Evolutionary conservation across 148 eudicot species (phyloP).

Genomic region (Polygonum aviculare): DNA sequence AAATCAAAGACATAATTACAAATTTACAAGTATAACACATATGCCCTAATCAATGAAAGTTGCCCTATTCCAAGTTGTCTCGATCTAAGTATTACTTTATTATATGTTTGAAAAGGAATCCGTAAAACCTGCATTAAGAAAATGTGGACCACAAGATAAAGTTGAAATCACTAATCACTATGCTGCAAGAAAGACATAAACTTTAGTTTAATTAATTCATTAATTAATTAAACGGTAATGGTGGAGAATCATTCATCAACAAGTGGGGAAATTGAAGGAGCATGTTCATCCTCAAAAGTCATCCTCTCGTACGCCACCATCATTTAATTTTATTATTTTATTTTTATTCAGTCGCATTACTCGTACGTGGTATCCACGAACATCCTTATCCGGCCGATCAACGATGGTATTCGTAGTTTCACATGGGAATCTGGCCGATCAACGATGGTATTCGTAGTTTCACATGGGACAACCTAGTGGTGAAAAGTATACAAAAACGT

Average conservation of each 20-base stretch:
- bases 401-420: too few species aligned
- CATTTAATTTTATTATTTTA: neutral
- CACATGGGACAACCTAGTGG: too few species aligned
- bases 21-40: too few species aligned
- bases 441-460: too few species aligned
- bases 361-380: neutral
- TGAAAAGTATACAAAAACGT: too few species aligned
- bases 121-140: slow-evolving; percentile 28
- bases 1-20: too few species aligned
- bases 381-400: neutral
- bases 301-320: neutral
- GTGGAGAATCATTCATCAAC: slow-evolving; percentile 23
- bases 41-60: too few species aligned
- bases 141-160: slow-evolving; percentile 31
- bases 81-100: neutral
- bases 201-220: slow-evolving; percentile 8
- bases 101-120: slow-evolving; percentile 18
- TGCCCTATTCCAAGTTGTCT: too few species aligned
- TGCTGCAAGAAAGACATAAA: neutral
- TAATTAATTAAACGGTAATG: slow-evolving; percentile 10
- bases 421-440: too few species aligned
- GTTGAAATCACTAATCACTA: slow-evolving; percentile 16
- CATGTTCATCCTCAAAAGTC: slow-evolving; percentile 11
- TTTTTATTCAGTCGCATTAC: slow-evolving; percentile 5
- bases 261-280: slow-evolving; percentile 15